Evolutionary conservation across 306 rosid genomes (phyloP), one percentile per base, ranked within the genome.

Genomic region (Fagus crenata): DNA sequence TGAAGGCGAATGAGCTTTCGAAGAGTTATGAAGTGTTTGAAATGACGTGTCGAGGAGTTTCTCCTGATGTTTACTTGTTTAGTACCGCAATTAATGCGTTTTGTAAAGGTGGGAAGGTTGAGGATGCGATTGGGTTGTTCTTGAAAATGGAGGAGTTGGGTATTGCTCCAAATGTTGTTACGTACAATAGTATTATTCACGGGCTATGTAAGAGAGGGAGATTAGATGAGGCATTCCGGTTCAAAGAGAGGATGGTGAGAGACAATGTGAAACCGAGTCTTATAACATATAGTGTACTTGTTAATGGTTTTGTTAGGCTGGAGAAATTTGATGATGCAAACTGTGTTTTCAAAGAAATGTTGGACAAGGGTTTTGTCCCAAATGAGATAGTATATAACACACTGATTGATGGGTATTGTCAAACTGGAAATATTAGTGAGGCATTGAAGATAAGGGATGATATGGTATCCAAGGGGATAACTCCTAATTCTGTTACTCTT

Each of bases 121-220:
- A 81, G 2, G 86, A 88, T 35, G 93, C 90, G 0, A 67, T 86
- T 68, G 72, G 73, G 13, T 85, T 91, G 88, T 85, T 89, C 33
- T 43, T 56, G 59, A 86, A 75, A 72, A 91, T 89, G 92, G 87
- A 85, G 81, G 83, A 75, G 80, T 49, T 71, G 13, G 91, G 92
- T 46, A 75, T 89, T 82, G 67, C 64, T 28, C 93, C 97, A 4
- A 91, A 89, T 80, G 93, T 82, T 68, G 90, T 91, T 74, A 88
- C 91, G 4, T 91, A 89, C 67, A 91, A 91, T 82, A 89, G 36
- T 49, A 40, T 91, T 69, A 91, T 91, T 67, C 86, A 91, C 71
- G 97, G 93, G 49, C 82, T 91, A 39, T 91, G 88, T 82, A 85
- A 86, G 85, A 75, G 73, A 56, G 87, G 92, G 56, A 88, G 91